Percentiles rank a stretch among this genome's conserved stretches.
Evolutionary conservation across 352 stramenopile genomes (phyloP).

Genomic region (Globisporangium abappressorium): DNA sequence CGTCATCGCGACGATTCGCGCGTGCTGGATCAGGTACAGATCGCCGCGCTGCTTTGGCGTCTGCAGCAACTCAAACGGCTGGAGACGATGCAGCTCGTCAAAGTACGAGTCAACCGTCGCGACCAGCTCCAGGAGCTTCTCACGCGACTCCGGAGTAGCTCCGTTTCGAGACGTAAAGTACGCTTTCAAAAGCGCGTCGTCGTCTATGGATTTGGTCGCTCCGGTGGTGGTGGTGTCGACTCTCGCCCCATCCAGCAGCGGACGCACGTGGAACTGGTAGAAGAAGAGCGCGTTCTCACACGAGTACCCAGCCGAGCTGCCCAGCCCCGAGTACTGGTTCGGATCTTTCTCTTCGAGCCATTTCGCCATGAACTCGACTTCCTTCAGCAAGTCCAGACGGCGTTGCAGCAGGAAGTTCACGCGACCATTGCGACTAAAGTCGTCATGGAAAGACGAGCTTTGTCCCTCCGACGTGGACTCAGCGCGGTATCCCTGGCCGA

Average conservation of each 20-base stretch:
- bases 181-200: conserved; percentile 24
- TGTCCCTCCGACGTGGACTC: background rate
- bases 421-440: conserved; percentile 93
- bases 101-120: conserved; percentile 88
- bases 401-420: conserved; percentile 80
- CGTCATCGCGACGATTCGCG: conserved; percentile 94
- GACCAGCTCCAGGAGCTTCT: conserved; percentile 48
- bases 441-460: conserved; percentile 46
- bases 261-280: conserved; percentile 88
- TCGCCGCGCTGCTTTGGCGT: conserved; percentile 89
- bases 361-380: conserved; percentile 92
- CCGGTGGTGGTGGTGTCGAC: conserved; percentile 1
- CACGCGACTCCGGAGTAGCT: conserved; percentile 17
- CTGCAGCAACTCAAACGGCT: conserved; percentile 95
- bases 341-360: conserved; percentile 68
- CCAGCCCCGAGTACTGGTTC: conserved; percentile 46
- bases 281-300: conserved; percentile 97
- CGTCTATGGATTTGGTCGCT: conserved; percentile 4
- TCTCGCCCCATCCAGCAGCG: conserved; percentile 53
- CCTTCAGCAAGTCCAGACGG: conserved; percentile 80
- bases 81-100: conserved; percentile 88
- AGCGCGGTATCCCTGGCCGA: conserved; percentile 47
- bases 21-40: conserved; percentile 95
- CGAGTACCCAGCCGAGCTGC: conserved; percentile 87
- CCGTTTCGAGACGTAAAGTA: conserved; percentile 44